Percentiles rank a stretch among this genome's conserved stretches.
Conservation (phyloP, 2,329 filamentous ascomycete species). For the Grosmannia penicillata region DNA sequence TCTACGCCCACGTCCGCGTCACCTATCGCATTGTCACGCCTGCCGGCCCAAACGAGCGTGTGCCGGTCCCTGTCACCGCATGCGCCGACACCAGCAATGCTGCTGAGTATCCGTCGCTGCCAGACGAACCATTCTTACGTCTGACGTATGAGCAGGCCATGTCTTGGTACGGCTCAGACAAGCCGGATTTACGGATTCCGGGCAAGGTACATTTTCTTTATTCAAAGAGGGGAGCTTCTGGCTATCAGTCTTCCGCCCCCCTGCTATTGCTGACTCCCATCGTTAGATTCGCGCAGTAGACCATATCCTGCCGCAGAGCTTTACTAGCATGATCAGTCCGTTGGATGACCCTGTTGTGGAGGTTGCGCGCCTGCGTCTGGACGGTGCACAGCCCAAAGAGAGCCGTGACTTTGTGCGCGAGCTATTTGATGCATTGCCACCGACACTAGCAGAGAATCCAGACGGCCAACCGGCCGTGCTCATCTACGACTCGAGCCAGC, state of each 20-base stretch:
- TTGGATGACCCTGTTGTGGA: constrained; percentile 59
- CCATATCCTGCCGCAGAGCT: constrained; percentile 43
- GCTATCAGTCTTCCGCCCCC: constrained; percentile 1
- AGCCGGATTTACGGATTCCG: constrained; percentile 72
- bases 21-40: constrained; percentile 18
- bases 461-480: constrained; percentile 72
- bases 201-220: constrained; percentile 28
- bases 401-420: constrained; percentile 50
- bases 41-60: constrained; percentile 14
- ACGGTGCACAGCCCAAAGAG: constrained; percentile 31
- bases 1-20: constrained; percentile 37
- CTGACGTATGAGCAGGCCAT: constrained; percentile 68
- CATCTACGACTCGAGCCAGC: constrained; percentile 57
- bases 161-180: constrained; percentile 71
- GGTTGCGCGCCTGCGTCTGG: constrained; percentile 51
- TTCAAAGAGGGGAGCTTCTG: too few relatives aligned
- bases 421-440: constrained; percentile 45
- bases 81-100: neutral
- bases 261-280: constrained; percentile 11
- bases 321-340: constrained; percentile 61
- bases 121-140: constrained; percentile 30
- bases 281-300: constrained; percentile 57
- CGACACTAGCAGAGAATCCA: constrained; percentile 48
- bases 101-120: constrained; percentile 12
- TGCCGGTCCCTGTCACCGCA: constrained; percentile 5